phyloP scores from a whole-genome alignment of 75 land plant genomes.

The Picea glauca region DNA sequence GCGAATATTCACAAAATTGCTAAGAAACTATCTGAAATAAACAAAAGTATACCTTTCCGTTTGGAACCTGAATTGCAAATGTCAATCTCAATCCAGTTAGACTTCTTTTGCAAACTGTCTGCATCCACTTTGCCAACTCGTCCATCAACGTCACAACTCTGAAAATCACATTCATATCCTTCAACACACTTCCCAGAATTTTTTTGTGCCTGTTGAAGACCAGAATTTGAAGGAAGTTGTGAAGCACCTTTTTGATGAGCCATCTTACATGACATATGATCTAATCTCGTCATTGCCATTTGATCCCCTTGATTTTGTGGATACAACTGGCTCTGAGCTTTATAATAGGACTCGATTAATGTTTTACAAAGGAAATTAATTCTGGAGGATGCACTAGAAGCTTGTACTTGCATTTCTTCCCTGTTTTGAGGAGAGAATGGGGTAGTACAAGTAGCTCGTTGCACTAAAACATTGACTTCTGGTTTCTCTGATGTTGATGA shows the following conservation, averaged over 20 bases:
- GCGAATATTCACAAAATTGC: neutral
- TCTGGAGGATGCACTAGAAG: slow-evolving; percentile 1
- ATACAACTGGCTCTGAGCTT: neutral
- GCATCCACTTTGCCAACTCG: neutral
- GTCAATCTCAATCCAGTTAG: neutral
- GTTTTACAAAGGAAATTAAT: neutral
- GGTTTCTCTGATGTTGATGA: slow-evolving; percentile 1
- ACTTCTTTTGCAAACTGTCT: neutral
- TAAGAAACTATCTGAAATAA: neutral
- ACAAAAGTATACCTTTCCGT: neutral
- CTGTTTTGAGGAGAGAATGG: neutral
- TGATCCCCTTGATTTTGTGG: neutral
- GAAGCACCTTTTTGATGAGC: neutral
- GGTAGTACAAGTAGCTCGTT: neutral
- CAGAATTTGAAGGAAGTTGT: neutral
- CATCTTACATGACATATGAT: neutral
- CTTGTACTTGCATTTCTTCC: slow-evolving; percentile 1
- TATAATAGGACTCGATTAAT: neutral
- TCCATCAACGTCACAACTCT: neutral
- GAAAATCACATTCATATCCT: neutral
- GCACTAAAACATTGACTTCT: neutral
- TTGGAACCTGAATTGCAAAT: slow-evolving; percentile 2
- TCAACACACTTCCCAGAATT: neutral
- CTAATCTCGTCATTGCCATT: neutral
- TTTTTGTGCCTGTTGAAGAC: neutral